Conservation (phyloP, 768 basidiomycete genomes). For the Porpolomopsis calyptriformis region DNA sequence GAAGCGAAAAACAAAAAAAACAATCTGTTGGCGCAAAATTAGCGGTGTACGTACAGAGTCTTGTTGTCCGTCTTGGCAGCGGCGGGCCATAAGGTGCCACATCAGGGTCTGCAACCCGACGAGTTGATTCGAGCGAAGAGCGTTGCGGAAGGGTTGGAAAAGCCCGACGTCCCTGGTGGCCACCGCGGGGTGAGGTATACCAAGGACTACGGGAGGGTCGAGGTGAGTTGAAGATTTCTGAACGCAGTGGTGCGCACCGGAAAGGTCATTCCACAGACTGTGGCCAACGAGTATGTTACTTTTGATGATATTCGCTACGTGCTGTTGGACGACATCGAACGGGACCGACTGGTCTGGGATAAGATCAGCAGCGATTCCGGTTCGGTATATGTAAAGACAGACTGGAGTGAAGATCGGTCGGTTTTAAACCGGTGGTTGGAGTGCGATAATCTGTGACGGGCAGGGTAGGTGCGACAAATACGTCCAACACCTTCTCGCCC, state of each 20-base stretch:
- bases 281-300: conserved; percentile 70
- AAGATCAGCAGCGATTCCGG: neutral
- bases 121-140: conserved; percentile 45
- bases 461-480: conserved; percentile 56
- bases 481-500: conserved; percentile 51
- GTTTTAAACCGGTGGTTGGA: conserved; percentile 44
- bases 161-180: conserved; percentile 72
- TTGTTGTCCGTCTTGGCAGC: conserved; percentile 60
- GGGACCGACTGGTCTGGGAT: conserved; percentile 36
- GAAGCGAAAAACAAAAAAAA: no score
- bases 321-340: conserved; percentile 57
- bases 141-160: conserved; percentile 35
- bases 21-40: no score
- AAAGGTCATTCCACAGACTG: conserved; percentile 70
- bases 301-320: conserved; percentile 54
- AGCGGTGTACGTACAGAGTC: conserved; percentile 58
- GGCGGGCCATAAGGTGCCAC: conserved; percentile 74
- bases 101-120: conserved; percentile 70
- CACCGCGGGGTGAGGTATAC: conserved; percentile 70
- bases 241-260: conserved; percentile 34
- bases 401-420: conserved; percentile 32
- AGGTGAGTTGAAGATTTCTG: neutral
- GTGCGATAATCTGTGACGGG: conserved; percentile 62
- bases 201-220: conserved; percentile 42
- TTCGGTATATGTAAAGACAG: conserved; percentile 9